Base-by-base conservation (phyloP, 208 protist species). In the Crithidia bombi region DNA sequence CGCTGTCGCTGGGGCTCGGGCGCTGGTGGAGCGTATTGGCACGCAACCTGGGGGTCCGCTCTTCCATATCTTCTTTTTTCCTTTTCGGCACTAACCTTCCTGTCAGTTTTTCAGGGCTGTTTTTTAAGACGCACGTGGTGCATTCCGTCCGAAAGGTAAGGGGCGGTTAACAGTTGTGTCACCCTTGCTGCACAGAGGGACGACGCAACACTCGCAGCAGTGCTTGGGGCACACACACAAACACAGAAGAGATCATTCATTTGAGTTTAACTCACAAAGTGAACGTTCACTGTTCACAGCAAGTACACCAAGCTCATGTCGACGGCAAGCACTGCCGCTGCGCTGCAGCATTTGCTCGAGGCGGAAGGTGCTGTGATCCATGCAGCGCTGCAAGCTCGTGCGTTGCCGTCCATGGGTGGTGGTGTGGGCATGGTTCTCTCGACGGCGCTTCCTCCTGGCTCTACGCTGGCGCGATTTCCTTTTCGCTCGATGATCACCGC, bases 341-440 rank as follows among this genome's bases (percentile, higher is more conserved):
- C 55, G 35, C 64, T 96, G 38, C 87, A 82, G 39, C 71, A 52
- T 17, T 36, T 91, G 55, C 75, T 96, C 19, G 79, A 83, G 78
- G 83, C 78, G 49, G 88, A 94, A 51, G 89, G 89, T 17, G 79
- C 79, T 21, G 41, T 64, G 25, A 88, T 85, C 54, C 90, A 85
- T 65, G 38, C 75, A 10, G 49, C 44, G 1, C 70, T 97, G 39
- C 61, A 62, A n/a, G 81, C 88, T 0, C 28, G 55, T 39, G 55
- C 78, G 9, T 71, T 97, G 47, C 73, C 82, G 26, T 71, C 65
- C 11, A 97, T 97, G 92, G 92, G 92, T 28, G 92, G 92, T 23
- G 92, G 92, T 28, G 81, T 92, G 49, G 92, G 92, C 10, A 75
- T 95, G 28, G 65, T 90, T 19, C 79, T 84, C 28, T 73, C 63